A percentile compares a stretch with the other conserved stretches of the same genome.
Conservation (phyloP, 495 filamentous ascomycete species). For the Hypoxylon crocopeplum region DNA sequence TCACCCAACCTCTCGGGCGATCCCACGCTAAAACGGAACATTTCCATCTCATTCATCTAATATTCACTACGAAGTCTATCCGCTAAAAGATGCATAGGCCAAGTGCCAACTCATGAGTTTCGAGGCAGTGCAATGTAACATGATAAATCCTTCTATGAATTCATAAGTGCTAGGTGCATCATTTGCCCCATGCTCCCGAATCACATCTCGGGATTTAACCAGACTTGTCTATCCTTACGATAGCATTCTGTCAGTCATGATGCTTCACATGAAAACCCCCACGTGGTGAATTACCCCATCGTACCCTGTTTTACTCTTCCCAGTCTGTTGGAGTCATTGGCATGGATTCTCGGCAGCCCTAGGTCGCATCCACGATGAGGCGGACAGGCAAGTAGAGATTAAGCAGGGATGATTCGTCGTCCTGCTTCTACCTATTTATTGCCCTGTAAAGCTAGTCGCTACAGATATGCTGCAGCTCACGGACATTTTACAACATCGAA, state of each 20-base stretch:
- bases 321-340: constrained; percentile 17
- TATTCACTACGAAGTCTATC: neutral
- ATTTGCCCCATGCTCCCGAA: constrained; percentile 6
- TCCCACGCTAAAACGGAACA: constrained; percentile 16
- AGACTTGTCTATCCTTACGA: neutral
- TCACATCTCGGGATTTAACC: too few species aligned
- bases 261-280: constrained; percentile 24
- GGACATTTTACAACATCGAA: constrained; percentile 14
- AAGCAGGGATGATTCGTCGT: constrained; percentile 20
- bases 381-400: constrained; percentile 1
- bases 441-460: constrained; percentile 4
- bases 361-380: constrained; percentile 25
- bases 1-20: constrained; percentile 9
- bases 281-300: constrained; percentile 28
- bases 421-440: constrained; percentile 1
- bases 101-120: too few species aligned
- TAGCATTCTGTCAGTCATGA: constrained; percentile 13
- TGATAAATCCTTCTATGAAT: constrained; percentile 10
- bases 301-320: constrained; percentile 6
- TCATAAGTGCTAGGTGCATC: constrained; percentile 2
- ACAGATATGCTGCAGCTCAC: constrained; percentile 18
- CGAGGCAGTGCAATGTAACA: constrained; percentile 18
- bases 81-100: too few species aligned
- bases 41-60: constrained; percentile 1
- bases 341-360: constrained; percentile 10